Evolutionary conservation across 2,329 filamentous ascomycete genomes (phyloP).

Genomic region (Cytospora piceae): DNA sequence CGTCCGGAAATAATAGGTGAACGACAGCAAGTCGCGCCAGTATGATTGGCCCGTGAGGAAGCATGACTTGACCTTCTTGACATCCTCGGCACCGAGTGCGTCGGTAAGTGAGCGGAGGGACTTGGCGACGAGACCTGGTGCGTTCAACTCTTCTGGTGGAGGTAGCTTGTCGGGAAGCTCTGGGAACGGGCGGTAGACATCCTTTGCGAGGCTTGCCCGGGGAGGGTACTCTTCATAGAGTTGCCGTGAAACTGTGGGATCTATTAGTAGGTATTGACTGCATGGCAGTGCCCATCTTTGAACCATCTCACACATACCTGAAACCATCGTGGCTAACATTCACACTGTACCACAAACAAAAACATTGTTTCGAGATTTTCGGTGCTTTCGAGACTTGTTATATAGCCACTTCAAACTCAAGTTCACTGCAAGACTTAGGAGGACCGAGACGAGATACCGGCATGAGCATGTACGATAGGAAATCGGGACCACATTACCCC

Average conservation of each 20-base stretch:
- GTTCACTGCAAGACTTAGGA: too few species aligned
- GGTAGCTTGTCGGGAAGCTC: constrained; percentile 20
- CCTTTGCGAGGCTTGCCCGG: constrained; percentile 22
- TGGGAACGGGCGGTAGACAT: constrained; percentile 28
- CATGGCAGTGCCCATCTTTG: not conserved
- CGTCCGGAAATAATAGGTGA: constrained; percentile 45
- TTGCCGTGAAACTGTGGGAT: constrained; percentile 7
- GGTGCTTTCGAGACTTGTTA: not conserved
- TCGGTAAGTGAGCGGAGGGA: constrained; percentile 32
- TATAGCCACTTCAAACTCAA: not conserved
- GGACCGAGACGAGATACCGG: too few species aligned
- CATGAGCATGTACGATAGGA: too few species aligned
- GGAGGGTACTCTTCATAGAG: constrained; percentile 22
- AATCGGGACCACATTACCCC: too few species aligned
- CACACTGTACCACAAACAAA: not conserved
- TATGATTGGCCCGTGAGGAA: constrained; percentile 41
- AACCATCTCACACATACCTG: constrained; percentile 13
- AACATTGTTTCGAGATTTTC: too few species aligned
- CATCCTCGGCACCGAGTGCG: constrained; percentile 33
- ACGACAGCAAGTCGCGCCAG: constrained; percentile 43
- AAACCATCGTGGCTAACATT: constrained; percentile 16
- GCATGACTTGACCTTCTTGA: constrained; percentile 33
- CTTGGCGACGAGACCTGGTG: constrained; percentile 22
- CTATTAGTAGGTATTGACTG: not conserved
- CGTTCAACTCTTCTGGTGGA: constrained; percentile 22